Percentiles rank a stretch among this genome's conserved stretches.
phyloP scores from a whole-genome alignment of 2,329 filamentous ascomycete genomes.

The Aureobasidium sp. region DNA sequence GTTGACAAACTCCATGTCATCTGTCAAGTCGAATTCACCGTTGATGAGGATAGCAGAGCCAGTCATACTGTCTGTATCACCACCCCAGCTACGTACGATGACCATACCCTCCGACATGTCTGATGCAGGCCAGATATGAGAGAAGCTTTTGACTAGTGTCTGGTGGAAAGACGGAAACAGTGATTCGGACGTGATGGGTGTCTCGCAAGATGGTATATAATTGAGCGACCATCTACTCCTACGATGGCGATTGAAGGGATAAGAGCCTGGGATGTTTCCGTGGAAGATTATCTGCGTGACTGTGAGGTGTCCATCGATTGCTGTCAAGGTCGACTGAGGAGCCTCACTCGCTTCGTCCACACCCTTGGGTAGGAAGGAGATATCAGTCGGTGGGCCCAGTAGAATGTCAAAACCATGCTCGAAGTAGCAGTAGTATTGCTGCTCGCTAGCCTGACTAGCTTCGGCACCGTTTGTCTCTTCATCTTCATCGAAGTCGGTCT shows the following conservation, averaged over 20 bases:
- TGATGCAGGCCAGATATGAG: conserved; percentile 44
- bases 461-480: conserved; percentile 40
- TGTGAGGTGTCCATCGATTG: conserved; percentile 50
- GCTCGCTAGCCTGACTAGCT: conserved; percentile 57
- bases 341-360: conserved; percentile 15
- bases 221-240: conserved; percentile 78
- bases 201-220: conserved; percentile 27
- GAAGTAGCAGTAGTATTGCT: conserved; percentile 94
- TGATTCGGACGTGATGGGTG: conserved; percentile 63
- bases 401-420: conserved; percentile 89
- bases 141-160: conserved; percentile 61
- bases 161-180: conserved; percentile 64
- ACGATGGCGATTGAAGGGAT: conserved; percentile 91
- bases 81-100: conserved; percentile 28
- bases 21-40: conserved; percentile 26
- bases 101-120: conserved; percentile 36
- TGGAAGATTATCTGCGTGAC: conserved; percentile 91
- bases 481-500: conserved; percentile 38
- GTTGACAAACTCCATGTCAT: conserved; percentile 19
- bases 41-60: conserved; percentile 26
- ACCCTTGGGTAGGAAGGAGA: conserved; percentile 13
- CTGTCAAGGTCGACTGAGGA: conserved; percentile 14
- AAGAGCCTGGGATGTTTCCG: conserved; percentile 89
- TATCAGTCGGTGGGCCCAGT: conserved; percentile 62
- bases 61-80: conserved; percentile 18